Evolutionary conservation across 352 stramenopile genomes (phyloP), one percentile per base, ranked within the genome.

Genomic region (Pythium phragmiticola): DNA sequence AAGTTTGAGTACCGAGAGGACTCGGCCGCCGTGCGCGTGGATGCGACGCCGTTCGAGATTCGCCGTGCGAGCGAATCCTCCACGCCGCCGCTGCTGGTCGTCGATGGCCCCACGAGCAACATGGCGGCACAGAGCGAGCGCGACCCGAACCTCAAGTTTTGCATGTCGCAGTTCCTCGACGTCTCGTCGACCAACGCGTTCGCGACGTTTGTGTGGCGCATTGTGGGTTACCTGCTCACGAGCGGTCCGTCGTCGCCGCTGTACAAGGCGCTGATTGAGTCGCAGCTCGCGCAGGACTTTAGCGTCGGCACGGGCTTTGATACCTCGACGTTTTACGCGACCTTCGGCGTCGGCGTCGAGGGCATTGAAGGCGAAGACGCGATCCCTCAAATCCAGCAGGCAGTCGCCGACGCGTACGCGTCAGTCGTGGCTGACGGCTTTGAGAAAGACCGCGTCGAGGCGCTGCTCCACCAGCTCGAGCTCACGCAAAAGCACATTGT

Each of bases 401-500:
- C 84, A 11, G 76, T 93, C 13, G 37, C 79, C n/a, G 41, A 78
- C 0, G 74, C 80, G 21, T 78, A 88, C 52, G 59, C 72, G 3
- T 70, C 77, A 17, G 86, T 94, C 26, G 61, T 90, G 11, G 61
- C 71, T 39, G 70, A 90, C 19, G 86, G 86, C 6, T 94, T 94
- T 61, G 82, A 94, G 19, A 70, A 76, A 16, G 80, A 90, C 61
- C 77, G 82, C 28, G 84, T 94, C 21, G 75, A 83, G 7, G 84
- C 78, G 7, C 45, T 94, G 66, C 64, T 94, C 39, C 86, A 94
- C 53, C 86, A 94, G 65, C 65, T 94, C 26, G 86, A 94, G 62
- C 66, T 94, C 55, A 89, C 79, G 62, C 69, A 87, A n/a, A 94
- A 94, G 61, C 84, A 94, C 63, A 84, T 94, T 28, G 80, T 85